Conservation (phyloP, 106 monocot species). For the Alisma plantagoaquatica region DNA sequence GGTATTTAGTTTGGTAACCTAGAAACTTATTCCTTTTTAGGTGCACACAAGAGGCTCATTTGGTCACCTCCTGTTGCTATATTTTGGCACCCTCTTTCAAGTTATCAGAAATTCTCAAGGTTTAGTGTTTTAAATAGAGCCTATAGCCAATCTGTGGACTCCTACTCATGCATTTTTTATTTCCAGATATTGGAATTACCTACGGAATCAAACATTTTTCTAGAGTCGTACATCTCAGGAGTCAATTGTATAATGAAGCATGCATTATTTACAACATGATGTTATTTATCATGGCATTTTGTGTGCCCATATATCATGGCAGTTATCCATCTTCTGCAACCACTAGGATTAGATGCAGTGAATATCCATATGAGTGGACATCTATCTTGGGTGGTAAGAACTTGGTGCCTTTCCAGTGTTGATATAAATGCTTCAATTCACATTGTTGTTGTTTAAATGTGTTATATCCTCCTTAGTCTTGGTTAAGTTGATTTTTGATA, state of each 20-base stretch:
- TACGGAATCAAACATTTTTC: slow-evolving; percentile 97
- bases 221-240: slow-evolving; percentile 87
- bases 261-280: slow-evolving; percentile 75
- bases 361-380: slow-evolving; percentile 27
- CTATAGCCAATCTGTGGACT: background rate
- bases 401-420: too few species aligned
- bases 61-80: slow-evolving; percentile 88
- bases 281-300: slow-evolving; percentile 94
- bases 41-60: slow-evolving; percentile 87
- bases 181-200: slow-evolving; percentile 96
- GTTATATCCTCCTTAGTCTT: too few species aligned
- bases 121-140: slow-evolving; percentile 2
- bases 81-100: slow-evolving; percentile 96
- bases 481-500: too few species aligned
- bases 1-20: too few species aligned
- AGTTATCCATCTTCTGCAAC: slow-evolving; percentile 59
- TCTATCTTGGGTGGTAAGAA: slow-evolving; percentile 50
- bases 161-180: too few species aligned
- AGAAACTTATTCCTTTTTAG: too few species aligned
- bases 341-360: slow-evolving; percentile 45
- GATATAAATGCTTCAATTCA: too few species aligned
- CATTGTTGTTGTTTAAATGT: too few species aligned
- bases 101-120: slow-evolving; percentile 93
- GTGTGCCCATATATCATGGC: slow-evolving; percentile 81
- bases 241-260: slow-evolving; percentile 97